phyloP scores from a whole-genome alignment of 2,329 filamentous ascomycete species.

The Fusarium tuaranense region DNA sequence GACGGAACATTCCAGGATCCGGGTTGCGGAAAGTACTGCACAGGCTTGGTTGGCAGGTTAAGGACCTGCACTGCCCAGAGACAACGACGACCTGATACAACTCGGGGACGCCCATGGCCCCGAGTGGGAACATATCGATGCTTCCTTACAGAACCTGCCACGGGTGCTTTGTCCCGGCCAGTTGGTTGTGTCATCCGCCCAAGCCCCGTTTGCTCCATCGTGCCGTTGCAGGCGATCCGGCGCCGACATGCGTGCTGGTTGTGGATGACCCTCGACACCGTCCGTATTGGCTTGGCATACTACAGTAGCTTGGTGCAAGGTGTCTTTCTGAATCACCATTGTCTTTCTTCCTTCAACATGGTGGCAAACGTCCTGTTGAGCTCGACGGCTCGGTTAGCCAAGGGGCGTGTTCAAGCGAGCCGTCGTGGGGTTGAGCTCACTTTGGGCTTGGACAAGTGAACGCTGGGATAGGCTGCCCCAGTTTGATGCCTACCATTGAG shows the following conservation, averaged over 20 bases:
- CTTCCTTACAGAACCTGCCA: neutral
- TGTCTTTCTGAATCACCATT: neutral
- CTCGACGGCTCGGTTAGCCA: neutral
- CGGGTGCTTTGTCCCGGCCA: neutral
- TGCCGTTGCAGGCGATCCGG: conserved; percentile 9
- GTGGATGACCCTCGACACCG: neutral
- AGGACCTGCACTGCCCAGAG: neutral
- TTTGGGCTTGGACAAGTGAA: neutral
- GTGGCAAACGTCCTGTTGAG: conserved; percentile 27
- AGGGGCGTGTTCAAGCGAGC: neutral
- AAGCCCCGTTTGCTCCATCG: conserved; percentile 2
- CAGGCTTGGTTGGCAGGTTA: conserved; percentile 8
- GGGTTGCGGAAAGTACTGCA: neutral
- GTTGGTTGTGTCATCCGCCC: neutral
- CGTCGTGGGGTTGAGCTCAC: neutral
- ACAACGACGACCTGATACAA: conserved; percentile 12
- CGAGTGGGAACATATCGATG: conserved; percentile 18
- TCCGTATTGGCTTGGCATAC: neutral
- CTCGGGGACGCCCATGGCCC: neutral
- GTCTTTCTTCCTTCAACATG: neutral
- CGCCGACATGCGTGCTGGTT: conserved; percentile 3
- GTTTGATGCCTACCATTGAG: neutral
- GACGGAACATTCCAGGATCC: conserved; percentile 1
- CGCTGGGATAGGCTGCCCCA: neutral
- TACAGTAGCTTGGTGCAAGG: too few species aligned